Percentiles rank a stretch among this genome's conserved stretches.
Conservation (phyloP, 441 rosid species). For the Eruca vesicaria region DNA sequence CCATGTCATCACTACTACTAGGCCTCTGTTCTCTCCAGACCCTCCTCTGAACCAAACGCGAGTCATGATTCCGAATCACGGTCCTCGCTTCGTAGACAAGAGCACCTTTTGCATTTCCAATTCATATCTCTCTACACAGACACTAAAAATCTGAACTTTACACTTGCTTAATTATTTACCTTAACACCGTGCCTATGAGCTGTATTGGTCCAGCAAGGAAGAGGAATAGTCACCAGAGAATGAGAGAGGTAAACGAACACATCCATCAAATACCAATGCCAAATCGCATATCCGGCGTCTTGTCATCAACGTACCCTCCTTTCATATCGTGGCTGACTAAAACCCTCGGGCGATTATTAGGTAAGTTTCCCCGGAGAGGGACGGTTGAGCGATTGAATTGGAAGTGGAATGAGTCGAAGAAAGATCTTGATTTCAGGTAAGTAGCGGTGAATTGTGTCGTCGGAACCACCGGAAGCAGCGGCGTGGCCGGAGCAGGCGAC, state of each 20-base stretch:
- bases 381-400: too few species aligned
- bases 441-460: too few species aligned
- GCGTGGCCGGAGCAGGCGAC: too few species aligned
- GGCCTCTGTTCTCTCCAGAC: constrained; percentile 70
- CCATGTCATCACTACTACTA: constrained; percentile 29
- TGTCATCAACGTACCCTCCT: constrained; percentile 76
- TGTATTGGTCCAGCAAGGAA: constrained; percentile 90
- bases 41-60: constrained; percentile 50
- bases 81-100: constrained; percentile 90
- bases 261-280: constrained; percentile 95
- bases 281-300: constrained; percentile 56
- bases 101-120: constrained; percentile 53
- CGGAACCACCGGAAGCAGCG: too few species aligned
- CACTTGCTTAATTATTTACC: constrained; percentile 36
- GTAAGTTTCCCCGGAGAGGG: too few species aligned
- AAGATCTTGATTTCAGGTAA: too few species aligned
- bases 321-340: constrained; percentile 86
- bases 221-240: constrained; percentile 71
- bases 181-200: constrained; percentile 89
- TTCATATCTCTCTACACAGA: background rate
- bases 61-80: constrained; percentile 47
- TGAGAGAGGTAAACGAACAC: constrained; percentile 85
- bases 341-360: constrained; percentile 43
- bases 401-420: too few species aligned
- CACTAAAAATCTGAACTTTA: background rate